Base-by-base conservation (phyloP, 306 rosid genomes). In the Medicago arabica region DNA sequence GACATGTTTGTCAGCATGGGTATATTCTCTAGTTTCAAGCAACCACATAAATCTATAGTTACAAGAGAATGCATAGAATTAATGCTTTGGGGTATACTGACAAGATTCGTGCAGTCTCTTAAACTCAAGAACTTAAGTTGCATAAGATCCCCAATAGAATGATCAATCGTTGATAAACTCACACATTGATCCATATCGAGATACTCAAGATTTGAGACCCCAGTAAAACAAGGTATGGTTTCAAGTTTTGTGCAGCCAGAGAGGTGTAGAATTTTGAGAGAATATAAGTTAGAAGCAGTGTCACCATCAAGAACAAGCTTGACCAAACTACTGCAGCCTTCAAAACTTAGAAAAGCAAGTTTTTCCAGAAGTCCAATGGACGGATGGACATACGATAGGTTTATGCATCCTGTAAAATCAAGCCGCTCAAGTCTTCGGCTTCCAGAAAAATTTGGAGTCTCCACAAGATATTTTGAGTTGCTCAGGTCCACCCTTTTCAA, bases 351-450 rank as follows among this genome's bases (percentile, higher is more conserved):
- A 14, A 64, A 75, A 51, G 8, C 65, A 64, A 75, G 73, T 50
- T 66, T 19, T 18, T 8, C 15, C 12, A 75, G 54, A 65, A 14
- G 18, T 19, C 73, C 80, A 75, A 75, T 51, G 41, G 80, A 75
- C 6, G 65, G 55, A 67, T 75, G 65, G 65, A 75, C 72, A 19
- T 14, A 62, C 6, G 4, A 21, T 38, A 75, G 73, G 28, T 40
- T 75, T 14, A 47, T 64, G 34, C 73, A 75, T 51, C 80, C 80
- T 14, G 73, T 50, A 38, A 75, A 5, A 75, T 75, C 73, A 51
- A 75, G 44, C 66, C 46, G 15, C 62, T 75, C 49, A 38, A 75
- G 57, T 18, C 18, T 40, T 25, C 11, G 58, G 38, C 57, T 8
- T 5, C 80, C 28, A 0, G 19, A 9, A 65, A 75, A 75, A 51